phyloP scores from a whole-genome alignment of 164 flowering plant genomes.

The Aristolochia contorta region DNA sequence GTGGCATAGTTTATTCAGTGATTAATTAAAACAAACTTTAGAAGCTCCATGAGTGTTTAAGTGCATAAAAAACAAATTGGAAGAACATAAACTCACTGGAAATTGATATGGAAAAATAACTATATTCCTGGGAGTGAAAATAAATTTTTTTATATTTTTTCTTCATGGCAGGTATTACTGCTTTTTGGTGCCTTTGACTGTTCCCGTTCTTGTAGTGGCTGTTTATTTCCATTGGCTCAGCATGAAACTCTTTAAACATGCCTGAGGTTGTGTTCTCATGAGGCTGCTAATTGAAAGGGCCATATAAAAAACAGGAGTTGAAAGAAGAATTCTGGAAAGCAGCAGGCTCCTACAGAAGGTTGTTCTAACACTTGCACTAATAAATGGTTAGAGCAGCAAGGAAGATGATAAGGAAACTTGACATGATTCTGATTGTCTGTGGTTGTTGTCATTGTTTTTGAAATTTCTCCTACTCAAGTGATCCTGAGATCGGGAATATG shows the following conservation, averaged over 20 bases:
- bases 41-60: background rate
- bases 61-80: too few species aligned
- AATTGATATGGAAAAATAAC: background rate
- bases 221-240: conserved; percentile 89
- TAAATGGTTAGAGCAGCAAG: too few species aligned
- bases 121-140: background rate
- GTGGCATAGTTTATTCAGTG: background rate
- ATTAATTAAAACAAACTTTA: background rate
- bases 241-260: conserved; percentile 91
- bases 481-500: too few species aligned
- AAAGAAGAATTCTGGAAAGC: too few species aligned
- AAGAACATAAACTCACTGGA: too few species aligned
- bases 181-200: conserved; percentile 70
- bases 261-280: conserved; percentile 20
- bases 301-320: too few species aligned
- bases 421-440: too few species aligned
- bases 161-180: conserved; percentile 54
- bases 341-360: too few species aligned
- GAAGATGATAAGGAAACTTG: too few species aligned
- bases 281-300: background rate
- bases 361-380: too few species aligned
- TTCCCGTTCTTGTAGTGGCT: conserved; percentile 56
- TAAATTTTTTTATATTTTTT: background rate
- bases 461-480: too few species aligned
- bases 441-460: too few species aligned